These are phyloP conservation scores for Ogataea populi-albae DNA, from an alignment of 805 yeast genomes.

Conservation along the genomic window DNA sequence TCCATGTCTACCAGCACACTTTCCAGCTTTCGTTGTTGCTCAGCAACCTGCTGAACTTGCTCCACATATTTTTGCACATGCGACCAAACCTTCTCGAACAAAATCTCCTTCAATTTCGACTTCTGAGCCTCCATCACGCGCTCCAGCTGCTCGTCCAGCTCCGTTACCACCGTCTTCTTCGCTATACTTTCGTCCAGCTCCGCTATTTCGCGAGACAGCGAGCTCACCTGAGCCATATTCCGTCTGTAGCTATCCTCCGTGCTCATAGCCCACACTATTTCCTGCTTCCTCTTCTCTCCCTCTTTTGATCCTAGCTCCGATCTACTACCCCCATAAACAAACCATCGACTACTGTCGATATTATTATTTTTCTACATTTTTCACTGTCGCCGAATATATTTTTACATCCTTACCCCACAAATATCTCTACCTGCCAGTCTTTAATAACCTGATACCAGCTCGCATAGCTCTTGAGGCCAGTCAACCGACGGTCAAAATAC, in stretches of 20 bases:
- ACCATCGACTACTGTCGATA: constrained; percentile 7
- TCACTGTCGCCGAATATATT: too few relatives aligned
- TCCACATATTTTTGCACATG: too few relatives aligned
- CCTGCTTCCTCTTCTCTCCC: too few relatives aligned
- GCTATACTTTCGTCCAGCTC: not conserved
- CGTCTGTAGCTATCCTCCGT: too few relatives aligned
- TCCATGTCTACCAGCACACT: constrained; percentile 5
- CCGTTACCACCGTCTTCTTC: not conserved
- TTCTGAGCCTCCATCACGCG: constrained; percentile 1
- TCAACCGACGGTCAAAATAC: constrained; percentile 8
- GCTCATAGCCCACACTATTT: too few relatives aligned
- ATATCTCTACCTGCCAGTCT: constrained; percentile 14
- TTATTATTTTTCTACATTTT: not conserved
- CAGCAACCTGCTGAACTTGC: too few relatives aligned
- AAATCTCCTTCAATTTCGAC: constrained; percentile 3
- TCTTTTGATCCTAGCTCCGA: too few relatives aligned
- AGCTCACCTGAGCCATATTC: constrained; percentile 1
- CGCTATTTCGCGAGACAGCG: not conserved
- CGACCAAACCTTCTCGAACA: too few relatives aligned
- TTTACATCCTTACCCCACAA: constrained; percentile 11
- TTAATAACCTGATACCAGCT: constrained; percentile 14
- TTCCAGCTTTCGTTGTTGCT: too few relatives aligned
- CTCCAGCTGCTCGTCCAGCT: constrained; percentile 7
- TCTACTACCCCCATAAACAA: not conserved
- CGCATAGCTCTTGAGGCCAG: constrained; percentile 15